These are phyloP conservation scores for Dichomitus squalens DNA, from an alignment of 1,284 basidiomycete species.

Conservation along the genomic window DNA sequence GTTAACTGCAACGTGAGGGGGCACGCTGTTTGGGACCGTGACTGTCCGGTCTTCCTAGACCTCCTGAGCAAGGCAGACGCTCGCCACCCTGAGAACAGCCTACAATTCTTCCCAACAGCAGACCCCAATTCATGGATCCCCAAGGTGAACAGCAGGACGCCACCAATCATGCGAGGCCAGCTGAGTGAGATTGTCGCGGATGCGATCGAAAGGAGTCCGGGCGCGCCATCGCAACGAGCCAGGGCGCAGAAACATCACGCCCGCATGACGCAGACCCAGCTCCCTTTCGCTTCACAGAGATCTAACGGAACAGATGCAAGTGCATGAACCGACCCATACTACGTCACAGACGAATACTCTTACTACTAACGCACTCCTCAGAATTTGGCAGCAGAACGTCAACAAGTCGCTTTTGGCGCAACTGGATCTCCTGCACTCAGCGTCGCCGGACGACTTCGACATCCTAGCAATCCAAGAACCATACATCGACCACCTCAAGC, in stretches of 20 bases:
- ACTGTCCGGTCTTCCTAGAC: too few species aligned
- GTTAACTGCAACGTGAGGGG: slow-evolving; percentile 9
- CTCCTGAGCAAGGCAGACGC: background rate
- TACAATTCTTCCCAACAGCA: background rate
- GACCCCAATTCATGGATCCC: background rate
- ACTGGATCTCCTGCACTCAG: slow-evolving; percentile 24
- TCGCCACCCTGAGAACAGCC: background rate
- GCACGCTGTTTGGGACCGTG: too few species aligned
- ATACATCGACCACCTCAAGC: slow-evolving; percentile 24
- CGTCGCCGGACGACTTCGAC: slow-evolving; percentile 27
- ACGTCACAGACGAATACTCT: background rate
- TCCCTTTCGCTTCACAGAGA: too few species aligned
- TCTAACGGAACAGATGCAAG: too few species aligned
- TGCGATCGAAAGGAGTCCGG: too few species aligned
- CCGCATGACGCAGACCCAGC: too few species aligned
- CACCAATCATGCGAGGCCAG: background rate
- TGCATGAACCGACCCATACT: too few species aligned
- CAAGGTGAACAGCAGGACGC: background rate
- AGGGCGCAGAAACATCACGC: too few species aligned
- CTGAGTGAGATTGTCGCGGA: too few species aligned
- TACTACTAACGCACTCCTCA: background rate
- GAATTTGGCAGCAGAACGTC: slow-evolving; percentile 34
- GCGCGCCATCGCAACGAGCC: too few species aligned
- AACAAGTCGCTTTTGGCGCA: slow-evolving; percentile 33
- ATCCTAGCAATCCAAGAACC: slow-evolving; percentile 39